phyloP scores from a whole-genome alignment of 345 rosid species.

The Orychophragmus violaceus region DNA sequence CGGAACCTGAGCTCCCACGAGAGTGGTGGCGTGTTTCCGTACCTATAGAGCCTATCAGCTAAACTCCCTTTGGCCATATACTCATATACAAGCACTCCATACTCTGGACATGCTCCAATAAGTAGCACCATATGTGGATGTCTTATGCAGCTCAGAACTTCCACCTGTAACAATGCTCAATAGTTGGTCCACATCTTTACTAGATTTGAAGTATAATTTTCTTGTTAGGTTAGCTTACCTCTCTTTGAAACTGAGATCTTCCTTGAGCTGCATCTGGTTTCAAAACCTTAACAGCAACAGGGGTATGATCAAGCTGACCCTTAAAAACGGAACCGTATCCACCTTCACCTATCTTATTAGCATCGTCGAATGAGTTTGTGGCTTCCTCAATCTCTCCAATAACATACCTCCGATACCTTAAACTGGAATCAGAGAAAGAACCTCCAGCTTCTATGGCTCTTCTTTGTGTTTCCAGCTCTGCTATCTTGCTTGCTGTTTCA shows the following conservation, averaged over 20 bases:
- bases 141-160: constrained; percentile 82
- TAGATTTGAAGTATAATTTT: not conserved
- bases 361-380: constrained; percentile 46
- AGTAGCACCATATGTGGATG: constrained; percentile 98
- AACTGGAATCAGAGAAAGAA: constrained; percentile 19
- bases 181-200: not conserved
- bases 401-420: constrained; percentile 64
- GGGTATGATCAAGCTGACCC: constrained; percentile 78
- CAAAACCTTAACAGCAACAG: constrained; percentile 79
- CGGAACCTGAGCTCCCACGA: constrained; percentile 86
- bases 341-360: constrained; percentile 82
- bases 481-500: constrained; percentile 55
- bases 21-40: constrained; percentile 50
- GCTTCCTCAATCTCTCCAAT: constrained; percentile 81
- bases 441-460: constrained; percentile 38
- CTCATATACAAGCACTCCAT: constrained; percentile 78
- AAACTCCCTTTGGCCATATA: constrained; percentile 91
- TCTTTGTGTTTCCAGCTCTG: constrained; percentile 53
- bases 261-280: constrained; percentile 97
- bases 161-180: constrained; percentile 44
- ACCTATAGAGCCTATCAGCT: constrained; percentile 58
- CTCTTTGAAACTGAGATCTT: constrained; percentile 76
- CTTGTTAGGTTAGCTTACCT: constrained; percentile 41
- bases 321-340: constrained; percentile 92
- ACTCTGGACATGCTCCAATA: constrained; percentile 93